phyloP scores from a whole-genome alignment of 257 asterid genomes.

The Rhazya stricta region DNA sequence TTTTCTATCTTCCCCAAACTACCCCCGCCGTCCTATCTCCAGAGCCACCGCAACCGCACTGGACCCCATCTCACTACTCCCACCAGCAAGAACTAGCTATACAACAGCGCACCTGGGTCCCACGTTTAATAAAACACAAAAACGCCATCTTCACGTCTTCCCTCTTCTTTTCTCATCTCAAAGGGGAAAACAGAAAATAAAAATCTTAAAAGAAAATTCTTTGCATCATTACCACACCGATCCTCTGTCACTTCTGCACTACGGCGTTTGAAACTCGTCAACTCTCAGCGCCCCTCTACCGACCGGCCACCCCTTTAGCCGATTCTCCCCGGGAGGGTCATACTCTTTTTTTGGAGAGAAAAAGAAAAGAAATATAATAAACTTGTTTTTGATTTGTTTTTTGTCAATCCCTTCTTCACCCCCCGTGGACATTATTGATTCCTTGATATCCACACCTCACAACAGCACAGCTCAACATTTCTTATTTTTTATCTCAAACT shows the following conservation, averaged over 20 bases:
- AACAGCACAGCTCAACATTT: constrained; percentile 25
- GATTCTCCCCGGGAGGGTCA: not conserved
- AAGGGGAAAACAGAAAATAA: not conserved
- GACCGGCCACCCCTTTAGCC: no score
- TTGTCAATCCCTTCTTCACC: constrained; percentile 41
- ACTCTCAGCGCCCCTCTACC: constrained; percentile 5
- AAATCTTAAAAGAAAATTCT: not conserved
- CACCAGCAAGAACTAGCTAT: constrained; percentile 9
- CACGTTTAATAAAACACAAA: constrained; percentile 7
- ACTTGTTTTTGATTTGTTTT: constrained; percentile 23
- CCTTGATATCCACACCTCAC: constrained; percentile 34
- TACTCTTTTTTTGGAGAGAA: not conserved
- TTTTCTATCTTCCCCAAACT: constrained; percentile 14
- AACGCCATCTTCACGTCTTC: not conserved
- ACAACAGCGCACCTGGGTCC: constrained; percentile 26
- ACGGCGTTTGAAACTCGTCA: constrained; percentile 49
- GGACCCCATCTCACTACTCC: constrained; percentile 14
- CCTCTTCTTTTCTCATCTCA: constrained; percentile 6
- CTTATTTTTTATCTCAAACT: constrained; percentile 18
- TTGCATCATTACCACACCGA: constrained; percentile 20
- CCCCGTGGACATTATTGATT: constrained; percentile 34
- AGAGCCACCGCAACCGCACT: constrained; percentile 37
- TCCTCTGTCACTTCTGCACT: constrained; percentile 44
- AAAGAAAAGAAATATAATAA: not conserved
- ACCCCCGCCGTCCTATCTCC: constrained; percentile 22